Base-by-base conservation (phyloP, 2,329 filamentous ascomycete genomes). In the Stagonosporopsis chrysanthemi region DNA sequence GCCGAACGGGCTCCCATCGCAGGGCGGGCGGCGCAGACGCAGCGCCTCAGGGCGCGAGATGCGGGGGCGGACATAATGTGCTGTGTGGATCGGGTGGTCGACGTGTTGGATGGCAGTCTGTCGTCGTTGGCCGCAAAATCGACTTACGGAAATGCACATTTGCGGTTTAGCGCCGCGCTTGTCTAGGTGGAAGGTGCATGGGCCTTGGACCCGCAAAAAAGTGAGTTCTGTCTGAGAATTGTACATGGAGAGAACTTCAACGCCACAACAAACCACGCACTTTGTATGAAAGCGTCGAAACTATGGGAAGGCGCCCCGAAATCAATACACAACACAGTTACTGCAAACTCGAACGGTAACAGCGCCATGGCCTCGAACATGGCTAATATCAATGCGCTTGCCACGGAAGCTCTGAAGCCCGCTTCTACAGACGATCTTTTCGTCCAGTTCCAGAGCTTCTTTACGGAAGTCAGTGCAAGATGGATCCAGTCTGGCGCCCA, bases 381-480 rank as follows among this genome's bases (percentile, higher is more conserved):
- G 64, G 63, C 66, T 61, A 62, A 68, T 51, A 65, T 70, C 58
- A 68, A 61, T 24, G 56, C 58, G 58, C 68, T 75, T 51, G 69
- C 72, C 60, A 58, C 47, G 38, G 62, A 68, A 58, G 66, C 72
- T 31, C 84, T 96, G 70, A 82, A 86, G 68, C 83, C 90, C 66
- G 80, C 82, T 77, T 84, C 87, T 75, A 94, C 91, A 68, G 86
- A 91, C 71, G 81, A 81, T 54, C 80, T 97, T 71, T 92, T 95
- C 71, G 81, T 85, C 63, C 84, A 90, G 70, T 92, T 93, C 75
- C 87, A 90, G 73, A 80, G 84, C 60, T 79, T 93, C 38, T 91
- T 95, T 69, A 86, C 91, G 66, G 93, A 97, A 76, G 82, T 96
- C 46, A 91, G 90, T 76, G 90, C 92, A 60, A 83, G 90, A 80